Percentiles rank a stretch among this genome's conserved stretches.
Evolutionary conservation across 495 filamentous ascomycete genomes (phyloP).

Genomic region (Penicillium desertorum): DNA sequence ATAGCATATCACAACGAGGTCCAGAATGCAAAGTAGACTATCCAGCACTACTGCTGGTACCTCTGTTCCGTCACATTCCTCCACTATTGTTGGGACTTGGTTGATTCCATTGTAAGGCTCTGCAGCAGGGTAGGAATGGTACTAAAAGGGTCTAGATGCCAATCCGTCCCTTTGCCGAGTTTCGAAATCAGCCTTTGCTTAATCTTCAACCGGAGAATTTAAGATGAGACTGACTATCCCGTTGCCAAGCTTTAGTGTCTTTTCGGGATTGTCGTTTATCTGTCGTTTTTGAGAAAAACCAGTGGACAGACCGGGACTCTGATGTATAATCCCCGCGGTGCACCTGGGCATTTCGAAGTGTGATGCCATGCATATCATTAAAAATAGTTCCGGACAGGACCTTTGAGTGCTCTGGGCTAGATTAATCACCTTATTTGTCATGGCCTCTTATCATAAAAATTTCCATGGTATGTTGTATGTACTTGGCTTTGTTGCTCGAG

Average conservation of each 20-base stretch:
- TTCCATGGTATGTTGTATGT: neutral
- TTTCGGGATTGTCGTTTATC: neutral
- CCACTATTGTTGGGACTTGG: neutral
- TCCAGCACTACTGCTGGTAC: neutral
- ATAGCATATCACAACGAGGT: no score
- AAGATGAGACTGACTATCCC: neutral
- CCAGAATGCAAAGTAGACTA: no score
- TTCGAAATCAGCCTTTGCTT: neutral
- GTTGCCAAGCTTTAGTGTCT: neutral
- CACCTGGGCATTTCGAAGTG: no score
- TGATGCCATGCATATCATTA: neutral
- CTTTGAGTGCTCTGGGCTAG: no score
- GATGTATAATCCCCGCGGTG: neutral
- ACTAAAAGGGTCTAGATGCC: neutral
- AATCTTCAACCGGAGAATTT: neutral
- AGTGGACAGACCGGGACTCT: neutral
- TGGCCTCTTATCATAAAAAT: neutral
- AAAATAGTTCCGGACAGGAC: neutral
- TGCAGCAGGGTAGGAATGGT: neutral
- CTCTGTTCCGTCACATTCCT: neutral
- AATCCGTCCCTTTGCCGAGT: neutral
- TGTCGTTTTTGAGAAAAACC: neutral
- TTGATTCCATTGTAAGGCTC: neutral
- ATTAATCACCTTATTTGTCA: neutral
- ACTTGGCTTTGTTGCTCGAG: neutral